These are phyloP conservation scores for Rhizopus microsporus DNA, from an alignment of 371 early-diverging fungal genomes.

Conservation along the genomic window DNA sequence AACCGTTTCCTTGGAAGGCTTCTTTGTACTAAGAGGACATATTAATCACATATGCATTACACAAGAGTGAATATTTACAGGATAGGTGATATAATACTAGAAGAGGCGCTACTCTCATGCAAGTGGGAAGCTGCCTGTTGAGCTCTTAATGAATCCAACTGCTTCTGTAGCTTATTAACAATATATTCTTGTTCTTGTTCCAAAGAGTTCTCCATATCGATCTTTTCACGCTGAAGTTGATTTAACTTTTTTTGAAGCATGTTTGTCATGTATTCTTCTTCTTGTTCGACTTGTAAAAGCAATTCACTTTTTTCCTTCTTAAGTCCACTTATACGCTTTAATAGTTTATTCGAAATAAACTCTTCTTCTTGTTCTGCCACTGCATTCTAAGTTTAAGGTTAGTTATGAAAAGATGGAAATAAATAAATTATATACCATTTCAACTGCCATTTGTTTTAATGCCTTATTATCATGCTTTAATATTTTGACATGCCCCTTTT, in stretches of 20 bases:
- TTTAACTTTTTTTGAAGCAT: conserved; percentile 73
- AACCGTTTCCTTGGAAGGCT: conserved; percentile 35
- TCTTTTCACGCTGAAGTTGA: conserved; percentile 79
- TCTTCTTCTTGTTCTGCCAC: conserved; percentile 75
- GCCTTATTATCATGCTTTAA: conserved; percentile 67
- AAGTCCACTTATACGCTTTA: conserved; percentile 66
- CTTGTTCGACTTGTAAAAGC: conserved; percentile 69
- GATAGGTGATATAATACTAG: conserved; percentile 33
- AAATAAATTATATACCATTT: conserved; percentile 47
- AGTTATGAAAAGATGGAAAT: neutral
- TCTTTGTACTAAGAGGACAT: conserved; percentile 38
- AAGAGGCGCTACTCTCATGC: conserved; percentile 31
- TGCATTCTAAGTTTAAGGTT: conserved; percentile 41
- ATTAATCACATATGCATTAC: neutral
- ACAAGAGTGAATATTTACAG: conserved; percentile 19
- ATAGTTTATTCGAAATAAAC: conserved; percentile 65
- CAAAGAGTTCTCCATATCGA: conserved; percentile 78
- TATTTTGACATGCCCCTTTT: conserved; percentile 68
- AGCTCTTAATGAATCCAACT: conserved; percentile 55
- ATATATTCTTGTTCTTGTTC: conserved; percentile 87
- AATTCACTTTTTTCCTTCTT: conserved; percentile 74
- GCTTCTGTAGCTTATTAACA: conserved; percentile 72
- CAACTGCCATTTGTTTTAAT: conserved; percentile 61
- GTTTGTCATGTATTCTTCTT: conserved; percentile 76
- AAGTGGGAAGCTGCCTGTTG: conserved; percentile 44